phyloP scores from a whole-genome alignment of 495 filamentous ascomycete genomes.

The Lichenothelia convexa region DNA sequence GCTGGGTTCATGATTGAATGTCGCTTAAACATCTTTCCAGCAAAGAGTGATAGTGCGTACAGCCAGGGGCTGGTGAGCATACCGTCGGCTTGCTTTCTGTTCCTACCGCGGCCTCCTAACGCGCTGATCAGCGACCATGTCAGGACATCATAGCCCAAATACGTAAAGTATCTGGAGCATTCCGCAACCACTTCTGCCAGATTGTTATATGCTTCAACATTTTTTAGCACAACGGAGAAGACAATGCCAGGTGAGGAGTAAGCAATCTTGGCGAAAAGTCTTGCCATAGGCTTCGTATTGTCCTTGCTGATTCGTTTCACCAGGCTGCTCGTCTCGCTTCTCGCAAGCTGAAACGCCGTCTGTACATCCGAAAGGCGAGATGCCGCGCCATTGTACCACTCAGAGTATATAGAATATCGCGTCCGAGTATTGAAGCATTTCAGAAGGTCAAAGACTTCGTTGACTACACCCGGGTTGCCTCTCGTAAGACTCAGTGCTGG shows the following conservation, averaged over 20 bases:
- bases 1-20: slow-evolving; percentile 66
- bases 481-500: slow-evolving; percentile 71
- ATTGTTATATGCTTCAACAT: slow-evolving; percentile 84
- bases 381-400: slow-evolving; percentile 67
- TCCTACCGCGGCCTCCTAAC: slow-evolving; percentile 53
- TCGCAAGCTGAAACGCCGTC: slow-evolving; percentile 55
- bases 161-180: slow-evolving; percentile 82
- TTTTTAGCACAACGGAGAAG: slow-evolving; percentile 64
- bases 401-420: slow-evolving; percentile 78
- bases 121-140: slow-evolving; percentile 74
- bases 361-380: slow-evolving; percentile 63
- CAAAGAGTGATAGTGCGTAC: slow-evolving; percentile 63
- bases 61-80: slow-evolving; percentile 83
- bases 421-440: slow-evolving; percentile 54
- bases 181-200: slow-evolving; percentile 84
- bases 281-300: slow-evolving; percentile 69
- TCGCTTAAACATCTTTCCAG: slow-evolving; percentile 70
- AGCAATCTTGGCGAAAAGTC: slow-evolving; percentile 70
- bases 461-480: slow-evolving; percentile 62
- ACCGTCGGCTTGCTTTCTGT: slow-evolving; percentile 64
- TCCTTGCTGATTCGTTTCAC: slow-evolving; percentile 72
- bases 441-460: slow-evolving; percentile 68
- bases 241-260: slow-evolving; percentile 79
- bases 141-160: slow-evolving; percentile 80
- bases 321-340: slow-evolving; percentile 57